Evolutionary conservation across 805 yeast species (phyloP).

Genomic region (Brettanomyces bruxellensis): DNA sequence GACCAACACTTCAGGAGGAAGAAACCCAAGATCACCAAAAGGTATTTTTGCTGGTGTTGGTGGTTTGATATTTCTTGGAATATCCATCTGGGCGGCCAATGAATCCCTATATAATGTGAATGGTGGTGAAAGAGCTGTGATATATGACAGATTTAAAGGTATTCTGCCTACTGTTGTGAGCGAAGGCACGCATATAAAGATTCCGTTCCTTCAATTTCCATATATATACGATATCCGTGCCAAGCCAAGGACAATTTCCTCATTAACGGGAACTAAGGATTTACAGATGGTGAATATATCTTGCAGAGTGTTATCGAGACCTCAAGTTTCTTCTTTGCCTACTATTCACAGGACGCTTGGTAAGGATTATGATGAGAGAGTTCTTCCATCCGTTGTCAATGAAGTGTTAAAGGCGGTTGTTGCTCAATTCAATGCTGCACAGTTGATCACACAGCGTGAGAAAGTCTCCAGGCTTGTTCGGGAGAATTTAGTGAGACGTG

Average conservation of each 20-base stretch:
- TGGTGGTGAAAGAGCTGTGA: slow-evolving; percentile 97
- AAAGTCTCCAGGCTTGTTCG: slow-evolving; percentile 85
- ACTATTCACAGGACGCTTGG: slow-evolving; percentile 88
- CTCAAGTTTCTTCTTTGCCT: slow-evolving; percentile 71
- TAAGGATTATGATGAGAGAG: slow-evolving; percentile 91
- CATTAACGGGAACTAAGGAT: slow-evolving; percentile 96
- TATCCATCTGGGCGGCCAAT: slow-evolving; percentile 44
- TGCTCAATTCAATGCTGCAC: slow-evolving; percentile 98
- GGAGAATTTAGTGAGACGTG: slow-evolving; percentile 86
- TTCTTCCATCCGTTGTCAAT: slow-evolving; percentile 91
- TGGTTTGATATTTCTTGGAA: slow-evolving; percentile 50
- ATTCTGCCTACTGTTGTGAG: slow-evolving; percentile 72
- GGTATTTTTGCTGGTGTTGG: slow-evolving; percentile 57
- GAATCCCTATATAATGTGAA: slow-evolving; percentile 76
- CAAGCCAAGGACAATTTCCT: slow-evolving; percentile 91
- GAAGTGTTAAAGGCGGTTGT: slow-evolving; percentile 95
- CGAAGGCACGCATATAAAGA: slow-evolving; percentile 91
- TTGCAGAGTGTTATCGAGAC: slow-evolving; percentile 94
- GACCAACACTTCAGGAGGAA: slow-evolving; percentile 23
- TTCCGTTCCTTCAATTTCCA: slow-evolving; percentile 95
- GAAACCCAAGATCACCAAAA: slow-evolving; percentile 28
- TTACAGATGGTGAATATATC: slow-evolving; percentile 98
- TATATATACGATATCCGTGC: slow-evolving; percentile 92
- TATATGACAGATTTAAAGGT: slow-evolving; percentile 83
- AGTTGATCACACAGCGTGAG: slow-evolving; percentile 97